Base-by-base conservation (phyloP, 768 basidiomycete species). In the Suillus bovinus region DNA sequence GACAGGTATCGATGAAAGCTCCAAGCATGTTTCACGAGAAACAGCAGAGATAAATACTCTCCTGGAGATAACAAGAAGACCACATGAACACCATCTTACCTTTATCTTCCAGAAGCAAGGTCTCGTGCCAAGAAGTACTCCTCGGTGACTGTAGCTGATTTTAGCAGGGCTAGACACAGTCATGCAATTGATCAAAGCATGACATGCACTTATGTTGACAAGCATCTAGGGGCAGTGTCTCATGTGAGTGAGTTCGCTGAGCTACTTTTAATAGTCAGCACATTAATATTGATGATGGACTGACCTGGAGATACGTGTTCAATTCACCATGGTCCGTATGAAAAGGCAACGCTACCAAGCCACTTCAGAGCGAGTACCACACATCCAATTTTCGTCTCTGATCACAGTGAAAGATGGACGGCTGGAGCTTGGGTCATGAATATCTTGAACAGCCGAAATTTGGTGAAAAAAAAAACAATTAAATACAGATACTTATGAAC, bases 41-140 rank as follows among this genome's bases (percentile, higher is more conserved):
- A 39, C 36, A 13, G 20, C 10, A 24, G 17, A 27, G 9, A 56
- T 56, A 56, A 56, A 56, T 56, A 56, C 36, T 27, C 36, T 27
- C 22, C 24, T 39, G 36, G 36, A 56, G 55, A 56, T 60, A 60
- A 58, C 36, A 58, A 9, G 16, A 60, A 39, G 55, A 7, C 55
- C 55, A 27, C 24, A 56, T 56, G 55, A 27, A 27, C 55, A 5
- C n/a, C 50, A 52, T 31, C 29, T 52, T n/a, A 56, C 17, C 20
- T 38, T 24, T 38, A 36, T 24, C 14, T 38, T 34, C 24, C 36
- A 56, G 55, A 56, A 56, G 55, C 24, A 6, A 39, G 55, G 36
- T 56, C 55, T 56, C 55, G 55, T 56, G 55, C 55, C 55, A 55
- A 22, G n/a, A 36, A 34, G 17, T 20, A 55, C 16, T 10, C 36